Evolutionary conservation across 768 basidiomycete genomes (phyloP), one percentile per base, ranked within the genome.

Genomic region (Rubroboletus satanas): DNA sequence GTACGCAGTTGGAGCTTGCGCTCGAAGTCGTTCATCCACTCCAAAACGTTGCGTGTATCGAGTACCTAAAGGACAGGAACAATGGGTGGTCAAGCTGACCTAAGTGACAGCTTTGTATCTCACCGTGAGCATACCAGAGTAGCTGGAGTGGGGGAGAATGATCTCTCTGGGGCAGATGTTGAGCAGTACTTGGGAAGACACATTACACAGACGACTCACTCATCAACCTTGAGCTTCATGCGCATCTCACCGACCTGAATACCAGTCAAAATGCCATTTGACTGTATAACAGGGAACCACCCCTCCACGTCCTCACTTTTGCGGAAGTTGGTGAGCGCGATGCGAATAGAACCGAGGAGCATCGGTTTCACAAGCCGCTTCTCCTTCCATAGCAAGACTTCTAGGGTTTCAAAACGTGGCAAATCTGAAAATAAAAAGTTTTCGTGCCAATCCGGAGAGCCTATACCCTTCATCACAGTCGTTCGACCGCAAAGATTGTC

Each of bases 391-490:
- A 94, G 74, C 36, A 80, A 69, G 55, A 94, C 73, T 49, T 84
- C 83, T 39, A 94, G 71, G 31, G 78, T 79, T 56, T 84, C 82
- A 62, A 92, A 91, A 0, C 88, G 88, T 17, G 92, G 90, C 28
- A 94, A 72, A 63, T 92, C 90, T 1, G 83, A 67, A 58, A 92
- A 85, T 21, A 73, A 67, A 66, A 95, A 93, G 39, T 65, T 75
- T 71, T 95, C 93, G 58, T 90, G 87, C 93, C 93, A 95, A 65
- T 90, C 85, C 0, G 86, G 83, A 41, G 79, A 79, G 36, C 80
- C 83, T 51, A 80, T 73, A 18, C 82, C 83, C 60, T 81, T 85
- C 71, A 85, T 87, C 52, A 85, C 76, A 2, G 87, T 86, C 2
- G 92, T 92, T 51, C 87, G 80, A 49, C 87, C 90, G 57, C 83